These are phyloP conservation scores for Haemoproteus tartakovskyi DNA, from an alignment of 169 alveolate species.

Conservation along the genomic window DNA sequence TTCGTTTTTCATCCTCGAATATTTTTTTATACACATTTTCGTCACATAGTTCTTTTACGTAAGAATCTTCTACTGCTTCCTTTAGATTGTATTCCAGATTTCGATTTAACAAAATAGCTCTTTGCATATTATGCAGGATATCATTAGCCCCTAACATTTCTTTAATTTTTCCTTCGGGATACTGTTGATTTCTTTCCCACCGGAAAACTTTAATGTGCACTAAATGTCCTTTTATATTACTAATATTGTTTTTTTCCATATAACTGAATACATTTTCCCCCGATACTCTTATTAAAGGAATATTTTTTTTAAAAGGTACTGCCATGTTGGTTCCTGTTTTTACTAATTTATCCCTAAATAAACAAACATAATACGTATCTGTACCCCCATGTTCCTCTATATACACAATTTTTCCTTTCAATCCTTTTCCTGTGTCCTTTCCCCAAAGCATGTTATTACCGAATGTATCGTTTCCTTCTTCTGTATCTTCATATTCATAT, in stretches of 20 bases:
- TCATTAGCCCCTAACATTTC: constrained; percentile 53
- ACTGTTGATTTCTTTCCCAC: constrained; percentile 11
- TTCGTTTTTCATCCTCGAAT: constrained; percentile 31
- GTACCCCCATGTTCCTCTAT: constrained; percentile 59
- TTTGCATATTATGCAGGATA: constrained; percentile 59
- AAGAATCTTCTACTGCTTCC: constrained; percentile 44
- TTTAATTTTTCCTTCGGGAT: constrained; percentile 53
- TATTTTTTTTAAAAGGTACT: constrained; percentile 52
- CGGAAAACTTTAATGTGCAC: constrained; percentile 31
- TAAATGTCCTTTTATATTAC: constrained; percentile 15
- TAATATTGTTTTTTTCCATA: constrained; percentile 21
- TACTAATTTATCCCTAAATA: constrained; percentile 19
- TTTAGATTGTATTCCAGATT: constrained; percentile 36
- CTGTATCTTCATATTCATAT: no score
- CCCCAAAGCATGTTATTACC: no score
- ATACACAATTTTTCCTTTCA: constrained; percentile 20
- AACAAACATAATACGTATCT: constrained; percentile 25
- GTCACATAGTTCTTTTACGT: constrained; percentile 20
- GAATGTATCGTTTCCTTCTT: no score
- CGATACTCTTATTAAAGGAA: constrained; percentile 33
- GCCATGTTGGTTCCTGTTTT: constrained; percentile 13
- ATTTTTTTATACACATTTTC: constrained; percentile 11
- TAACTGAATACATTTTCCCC: constrained; percentile 14
- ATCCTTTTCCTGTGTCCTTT: not conserved
- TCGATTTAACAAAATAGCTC: constrained; percentile 32